These are phyloP conservation scores for Crithidia thermophila DNA, from an alignment of 208 protist species.

Conservation along the genomic window DNA sequence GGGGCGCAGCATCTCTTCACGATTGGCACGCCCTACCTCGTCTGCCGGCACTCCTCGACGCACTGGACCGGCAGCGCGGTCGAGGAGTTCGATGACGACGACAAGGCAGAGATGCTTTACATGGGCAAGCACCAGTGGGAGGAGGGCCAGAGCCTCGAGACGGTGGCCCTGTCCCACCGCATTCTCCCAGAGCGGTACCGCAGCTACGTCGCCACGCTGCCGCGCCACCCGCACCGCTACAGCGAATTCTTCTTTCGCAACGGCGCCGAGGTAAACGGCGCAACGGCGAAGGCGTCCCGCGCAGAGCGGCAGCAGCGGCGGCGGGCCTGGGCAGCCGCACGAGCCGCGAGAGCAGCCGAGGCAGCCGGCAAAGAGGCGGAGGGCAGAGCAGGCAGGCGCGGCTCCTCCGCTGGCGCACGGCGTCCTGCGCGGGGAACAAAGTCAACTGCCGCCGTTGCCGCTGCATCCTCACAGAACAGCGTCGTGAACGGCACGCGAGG, in stretches of 20 bases:
- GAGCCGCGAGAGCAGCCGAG: background rate
- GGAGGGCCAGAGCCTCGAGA: slow-evolving; percentile 73
- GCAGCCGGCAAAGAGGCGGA: background rate
- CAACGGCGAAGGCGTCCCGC: slow-evolving; percentile 21
- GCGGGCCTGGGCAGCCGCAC: slow-evolving; percentile 10
- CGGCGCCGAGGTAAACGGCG: slow-evolving; percentile 59
- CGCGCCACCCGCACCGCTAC: slow-evolving; percentile 36
- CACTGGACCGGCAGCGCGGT: slow-evolving; percentile 76
- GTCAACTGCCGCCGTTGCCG: background rate
- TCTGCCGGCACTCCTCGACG: slow-evolving; percentile 62
- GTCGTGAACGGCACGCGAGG: too few relatives aligned
- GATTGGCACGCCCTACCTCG: slow-evolving; percentile 78
- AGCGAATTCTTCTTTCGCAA: slow-evolving; percentile 85
- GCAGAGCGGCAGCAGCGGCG: slow-evolving; percentile 16
- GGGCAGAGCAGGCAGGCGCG: too few relatives aligned
- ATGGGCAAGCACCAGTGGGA: slow-evolving; percentile 86
- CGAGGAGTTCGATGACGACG: slow-evolving; percentile 64
- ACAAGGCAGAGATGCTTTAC: slow-evolving; percentile 70
- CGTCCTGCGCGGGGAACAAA: too few relatives aligned
- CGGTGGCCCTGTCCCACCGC: slow-evolving; percentile 76
- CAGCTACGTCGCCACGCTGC: slow-evolving; percentile 45
- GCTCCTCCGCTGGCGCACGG: too few relatives aligned
- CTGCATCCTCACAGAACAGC: background rate
- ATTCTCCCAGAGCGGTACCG: slow-evolving; percentile 80
- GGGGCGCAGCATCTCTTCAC: slow-evolving; percentile 83